phyloP scores from a whole-genome alignment of 2,329 filamentous ascomycete species.

The Phaeomoniella chlamydospora region DNA sequence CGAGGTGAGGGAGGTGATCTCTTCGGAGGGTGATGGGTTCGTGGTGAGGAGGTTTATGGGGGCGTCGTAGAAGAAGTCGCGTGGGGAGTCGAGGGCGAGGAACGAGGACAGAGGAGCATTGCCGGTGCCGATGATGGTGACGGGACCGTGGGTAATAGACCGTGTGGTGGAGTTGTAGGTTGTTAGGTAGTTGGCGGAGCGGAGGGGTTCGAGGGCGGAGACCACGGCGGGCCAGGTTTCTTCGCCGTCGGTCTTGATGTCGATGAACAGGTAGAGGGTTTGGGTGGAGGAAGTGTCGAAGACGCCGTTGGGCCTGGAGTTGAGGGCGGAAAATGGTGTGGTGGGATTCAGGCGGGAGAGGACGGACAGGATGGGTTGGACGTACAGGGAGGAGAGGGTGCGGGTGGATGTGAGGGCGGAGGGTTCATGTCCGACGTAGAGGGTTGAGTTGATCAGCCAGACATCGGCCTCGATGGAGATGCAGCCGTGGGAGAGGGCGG shows the following conservation, averaged over 20 bases:
- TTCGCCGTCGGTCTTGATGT: constrained; percentile 44
- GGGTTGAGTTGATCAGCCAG: constrained; percentile 23
- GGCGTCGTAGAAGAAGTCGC: constrained; percentile 49
- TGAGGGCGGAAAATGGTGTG: constrained; percentile 29
- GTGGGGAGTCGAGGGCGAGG: constrained; percentile 22
- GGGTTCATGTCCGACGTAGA: constrained; percentile 25
- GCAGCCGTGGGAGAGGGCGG: constrained; percentile 23
- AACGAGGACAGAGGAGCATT: constrained; percentile 37
- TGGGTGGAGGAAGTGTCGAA: constrained; percentile 41
- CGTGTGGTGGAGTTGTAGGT: constrained; percentile 33
- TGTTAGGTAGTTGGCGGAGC: constrained; percentile 37
- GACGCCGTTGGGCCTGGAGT: constrained; percentile 43
- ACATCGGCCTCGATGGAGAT: constrained; percentile 32
- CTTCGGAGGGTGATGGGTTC: constrained; percentile 19
- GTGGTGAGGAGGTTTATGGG: constrained; percentile 32
- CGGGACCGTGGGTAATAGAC: constrained; percentile 30
- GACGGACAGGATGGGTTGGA: constrained; percentile 38
- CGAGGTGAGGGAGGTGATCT: constrained; percentile 32
- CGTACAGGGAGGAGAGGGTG: constrained; percentile 25
- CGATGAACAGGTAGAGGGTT: constrained; percentile 51
- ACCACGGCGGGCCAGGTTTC: constrained; percentile 43
- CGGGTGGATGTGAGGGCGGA: constrained; percentile 19
- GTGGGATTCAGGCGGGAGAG: constrained; percentile 41
- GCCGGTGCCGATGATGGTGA: constrained; percentile 50
- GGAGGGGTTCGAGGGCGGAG: constrained; percentile 40